These are phyloP conservation scores for Paraurostyla sp. DNA, from an alignment of 73 alveolate genomes.

Conservation along the genomic window DNA sequence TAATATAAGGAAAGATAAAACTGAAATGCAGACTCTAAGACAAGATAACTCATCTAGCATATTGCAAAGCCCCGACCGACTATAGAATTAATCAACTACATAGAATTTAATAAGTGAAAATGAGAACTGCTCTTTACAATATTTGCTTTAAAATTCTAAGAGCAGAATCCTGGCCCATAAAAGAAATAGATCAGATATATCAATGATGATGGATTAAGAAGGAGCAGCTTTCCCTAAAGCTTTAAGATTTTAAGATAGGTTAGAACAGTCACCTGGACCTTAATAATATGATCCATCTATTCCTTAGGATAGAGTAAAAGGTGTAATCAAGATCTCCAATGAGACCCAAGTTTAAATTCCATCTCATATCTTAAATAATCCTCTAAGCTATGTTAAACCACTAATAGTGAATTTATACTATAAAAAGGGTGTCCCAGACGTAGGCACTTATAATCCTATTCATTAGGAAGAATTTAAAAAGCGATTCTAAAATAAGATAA, in stretches of 20 bases:
- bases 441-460: slow-evolving; percentile 1
- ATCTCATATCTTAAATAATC: slow-evolving; percentile 5
- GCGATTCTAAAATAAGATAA: background rate
- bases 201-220: background rate
- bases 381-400: slow-evolving; percentile 27
- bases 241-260: background rate
- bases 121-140: background rate
- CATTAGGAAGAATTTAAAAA: background rate
- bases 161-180: background rate
- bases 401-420: slow-evolving; percentile 11
- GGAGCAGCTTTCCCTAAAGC: slow-evolving; percentile 35
- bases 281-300: background rate
- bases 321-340: background rate
- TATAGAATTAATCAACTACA: too few species aligned
- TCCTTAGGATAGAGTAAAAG: slow-evolving; percentile 15
- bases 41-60: too few species aligned
- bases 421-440: slow-evolving; percentile 18
- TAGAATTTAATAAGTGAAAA: too few species aligned
- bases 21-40: too few species aligned
- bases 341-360: slow-evolving; percentile 1
- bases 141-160: background rate
- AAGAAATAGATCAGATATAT: background rate
- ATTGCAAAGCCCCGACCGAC: too few species aligned
- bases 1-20: background rate
- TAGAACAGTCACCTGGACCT: slow-evolving; percentile 40